These are phyloP conservation scores for Cladophialophora immunda DNA, from an alignment of 2,329 filamentous ascomycete species.

Conservation along the genomic window DNA sequence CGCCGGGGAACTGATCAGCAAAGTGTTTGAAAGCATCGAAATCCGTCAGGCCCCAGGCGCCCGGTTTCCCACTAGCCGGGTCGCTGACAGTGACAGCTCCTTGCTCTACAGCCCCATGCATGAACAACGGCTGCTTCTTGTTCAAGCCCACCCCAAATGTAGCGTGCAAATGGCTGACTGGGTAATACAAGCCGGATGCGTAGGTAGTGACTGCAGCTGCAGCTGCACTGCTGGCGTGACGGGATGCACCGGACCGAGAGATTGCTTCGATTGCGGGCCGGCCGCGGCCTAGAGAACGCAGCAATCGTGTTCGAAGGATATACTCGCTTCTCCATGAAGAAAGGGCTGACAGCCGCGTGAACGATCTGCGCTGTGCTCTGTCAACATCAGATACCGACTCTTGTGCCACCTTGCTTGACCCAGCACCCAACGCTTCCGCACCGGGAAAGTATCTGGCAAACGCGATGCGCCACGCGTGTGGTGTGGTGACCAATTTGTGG, in stretches of 20 bases:
- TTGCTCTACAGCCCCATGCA: constrained; percentile 83
- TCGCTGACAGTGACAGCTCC: constrained; percentile 84
- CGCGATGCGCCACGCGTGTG: constrained; percentile 91
- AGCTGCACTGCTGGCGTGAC: constrained; percentile 67
- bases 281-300: constrained; percentile 82
- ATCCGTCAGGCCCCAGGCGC: constrained; percentile 83
- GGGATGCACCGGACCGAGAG: constrained; percentile 61
- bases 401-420: constrained; percentile 50
- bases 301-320: constrained; percentile 81
- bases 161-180: constrained; percentile 81
- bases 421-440: constrained; percentile 63
- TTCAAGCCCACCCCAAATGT: constrained; percentile 72
- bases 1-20: constrained; percentile 76
- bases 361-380: constrained; percentile 76
- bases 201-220: constrained; percentile 82
- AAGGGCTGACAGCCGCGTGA: constrained; percentile 80
- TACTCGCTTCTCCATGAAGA: constrained; percentile 98
- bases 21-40: constrained; percentile 79
- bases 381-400: constrained; percentile 53
- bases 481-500: constrained; percentile 84
- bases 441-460: constrained; percentile 92
- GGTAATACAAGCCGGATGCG: constrained; percentile 80
- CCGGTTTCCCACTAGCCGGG: constrained; percentile 76
- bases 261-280: constrained; percentile 71
- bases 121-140: constrained; percentile 78